Percentiles rank a stretch among this genome's conserved stretches.
Conservation (phyloP, 352 stramenopile genomes). For the Globisporangium okanoganense region DNA sequence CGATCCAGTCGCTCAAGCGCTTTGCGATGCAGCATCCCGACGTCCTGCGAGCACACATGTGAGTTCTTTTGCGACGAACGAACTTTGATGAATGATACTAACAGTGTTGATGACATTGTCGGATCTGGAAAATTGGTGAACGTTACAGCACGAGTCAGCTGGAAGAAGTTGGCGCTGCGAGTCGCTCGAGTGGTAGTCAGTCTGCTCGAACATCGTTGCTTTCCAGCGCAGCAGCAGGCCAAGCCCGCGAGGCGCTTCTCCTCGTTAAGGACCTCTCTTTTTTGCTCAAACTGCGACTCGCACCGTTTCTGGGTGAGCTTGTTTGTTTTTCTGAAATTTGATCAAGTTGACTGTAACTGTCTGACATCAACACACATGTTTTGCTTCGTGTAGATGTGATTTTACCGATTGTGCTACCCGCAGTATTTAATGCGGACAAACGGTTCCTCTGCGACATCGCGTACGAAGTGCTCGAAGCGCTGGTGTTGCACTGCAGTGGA, state of each 20-base stretch:
- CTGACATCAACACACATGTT: background rate
- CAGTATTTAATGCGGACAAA: slow-evolving; percentile 49
- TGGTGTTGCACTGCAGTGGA: slow-evolving; percentile 48
- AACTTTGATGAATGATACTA: background rate
- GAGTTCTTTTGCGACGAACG: slow-evolving; percentile 2
- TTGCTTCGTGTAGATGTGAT: slow-evolving; percentile 32
- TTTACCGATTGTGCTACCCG: slow-evolving; percentile 32
- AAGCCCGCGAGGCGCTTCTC: slow-evolving; percentile 34
- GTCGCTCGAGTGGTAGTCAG: slow-evolving; percentile 3
- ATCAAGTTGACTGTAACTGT: background rate
- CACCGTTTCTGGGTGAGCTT: slow-evolving; percentile 40
- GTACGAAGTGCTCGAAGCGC: slow-evolving; percentile 53
- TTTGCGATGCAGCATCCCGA: slow-evolving; percentile 49
- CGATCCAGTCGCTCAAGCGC: slow-evolving; percentile 61
- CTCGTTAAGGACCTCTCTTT: slow-evolving; percentile 60
- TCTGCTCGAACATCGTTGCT: slow-evolving; percentile 4
- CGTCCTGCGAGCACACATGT: slow-evolving; percentile 57
- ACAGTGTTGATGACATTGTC: background rate
- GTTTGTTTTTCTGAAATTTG: background rate
- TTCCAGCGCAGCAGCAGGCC: slow-evolving; percentile 5
- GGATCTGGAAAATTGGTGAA: no score
- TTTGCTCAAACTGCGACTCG: slow-evolving; percentile 40
- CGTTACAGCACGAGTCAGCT: slow-evolving; percentile 23
- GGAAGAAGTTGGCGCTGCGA: slow-evolving; percentile 16
- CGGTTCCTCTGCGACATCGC: slow-evolving; percentile 56